Evolutionary conservation across 768 basidiomycete species (phyloP).

Genomic region (Sistotremastrum suecicum): DNA sequence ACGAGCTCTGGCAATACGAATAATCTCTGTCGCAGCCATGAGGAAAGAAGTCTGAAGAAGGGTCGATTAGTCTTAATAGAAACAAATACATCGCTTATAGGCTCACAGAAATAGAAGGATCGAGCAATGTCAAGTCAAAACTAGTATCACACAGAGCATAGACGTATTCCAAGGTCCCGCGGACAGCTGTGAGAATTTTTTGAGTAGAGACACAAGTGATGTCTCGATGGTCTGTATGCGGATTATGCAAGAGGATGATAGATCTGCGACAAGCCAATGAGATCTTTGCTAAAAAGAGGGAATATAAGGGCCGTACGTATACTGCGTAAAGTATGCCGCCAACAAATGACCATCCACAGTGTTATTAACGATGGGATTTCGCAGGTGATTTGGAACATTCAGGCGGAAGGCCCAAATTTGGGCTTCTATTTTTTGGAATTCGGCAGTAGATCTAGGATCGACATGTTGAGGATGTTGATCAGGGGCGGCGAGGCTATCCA

Average conservation of each 20-base stretch:
- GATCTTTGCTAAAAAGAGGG: constrained; percentile 5
- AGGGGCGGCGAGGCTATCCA: background rate
- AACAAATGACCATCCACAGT: constrained; percentile 43
- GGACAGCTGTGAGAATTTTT: constrained; percentile 52
- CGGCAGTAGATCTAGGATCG: constrained; percentile 45
- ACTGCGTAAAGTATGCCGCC: constrained; percentile 16
- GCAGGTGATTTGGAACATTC: constrained; percentile 43
- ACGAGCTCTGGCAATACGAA: constrained; percentile 22
- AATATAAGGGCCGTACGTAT: constrained; percentile 16
- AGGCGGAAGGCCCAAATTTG: constrained; percentile 40
- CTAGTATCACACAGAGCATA: constrained; percentile 57
- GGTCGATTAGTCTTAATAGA: constrained; percentile 1
- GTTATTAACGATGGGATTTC: constrained; percentile 34
- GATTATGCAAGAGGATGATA: constrained; percentile 60
- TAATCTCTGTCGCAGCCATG: constrained; percentile 47
- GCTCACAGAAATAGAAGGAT: constrained; percentile 54
- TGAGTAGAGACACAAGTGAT: constrained; percentile 54
- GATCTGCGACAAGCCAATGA: constrained; percentile 26
- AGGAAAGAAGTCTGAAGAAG: constrained; percentile 51
- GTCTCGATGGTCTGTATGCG: constrained; percentile 47
- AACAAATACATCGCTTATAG: background rate
- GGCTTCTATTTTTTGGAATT: constrained; percentile 50
- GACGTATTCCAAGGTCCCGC: constrained; percentile 52
- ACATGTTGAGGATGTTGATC: constrained; percentile 3
- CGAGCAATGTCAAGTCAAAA: constrained; percentile 55